phyloP scores from a whole-genome alignment of 192 early-diverging fungal species.

The Dispira parvispora region DNA sequence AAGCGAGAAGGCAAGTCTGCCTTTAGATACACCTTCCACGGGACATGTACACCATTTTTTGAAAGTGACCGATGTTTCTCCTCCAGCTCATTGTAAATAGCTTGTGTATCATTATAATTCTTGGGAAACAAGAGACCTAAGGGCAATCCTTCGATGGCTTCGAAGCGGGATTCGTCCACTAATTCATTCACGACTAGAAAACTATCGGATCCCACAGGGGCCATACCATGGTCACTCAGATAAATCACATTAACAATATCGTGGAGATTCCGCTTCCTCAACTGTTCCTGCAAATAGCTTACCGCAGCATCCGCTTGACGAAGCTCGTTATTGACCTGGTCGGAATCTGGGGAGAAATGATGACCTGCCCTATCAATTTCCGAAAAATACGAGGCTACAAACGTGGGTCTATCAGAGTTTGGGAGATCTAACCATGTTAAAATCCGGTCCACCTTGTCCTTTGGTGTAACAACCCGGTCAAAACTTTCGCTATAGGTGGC shows the following conservation, averaged over 20 bases:
- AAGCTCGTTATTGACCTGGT: conserved; percentile 39
- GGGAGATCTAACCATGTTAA: conserved; percentile 68
- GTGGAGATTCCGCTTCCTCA: conserved; percentile 37
- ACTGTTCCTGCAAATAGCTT: conserved; percentile 32
- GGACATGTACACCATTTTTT: conserved; percentile 27
- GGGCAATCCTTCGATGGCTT: conserved; percentile 39
- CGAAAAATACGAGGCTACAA: conserved; percentile 61
- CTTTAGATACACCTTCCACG: conserved; percentile 46
- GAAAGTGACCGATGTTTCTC: no score
- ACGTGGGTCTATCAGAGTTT: conserved; percentile 40
- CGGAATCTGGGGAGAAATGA: conserved; percentile 43
- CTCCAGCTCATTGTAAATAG: conserved; percentile 35
- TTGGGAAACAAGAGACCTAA: conserved; percentile 45
- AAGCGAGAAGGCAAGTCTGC: conserved; percentile 53
- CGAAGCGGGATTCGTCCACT: conserved; percentile 35
- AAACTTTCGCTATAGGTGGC: conserved; percentile 53
- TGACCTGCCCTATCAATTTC: conserved; percentile 73
- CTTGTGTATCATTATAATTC: conserved; percentile 17
- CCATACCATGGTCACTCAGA: conserved; percentile 87
- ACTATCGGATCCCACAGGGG: conserved; percentile 24
- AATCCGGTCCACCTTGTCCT: conserved; percentile 36
- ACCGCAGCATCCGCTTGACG: conserved; percentile 37
- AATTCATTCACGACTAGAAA: conserved; percentile 63
- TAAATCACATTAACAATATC: conserved; percentile 44
- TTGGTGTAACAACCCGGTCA: conserved; percentile 21